A percentile compares a stretch with the other conserved stretches of the same genome.
These are phyloP conservation scores for Phyllosticta capitalensis DNA, from an alignment of 2,329 filamentous ascomycete genomes.

Conservation along the genomic window DNA sequence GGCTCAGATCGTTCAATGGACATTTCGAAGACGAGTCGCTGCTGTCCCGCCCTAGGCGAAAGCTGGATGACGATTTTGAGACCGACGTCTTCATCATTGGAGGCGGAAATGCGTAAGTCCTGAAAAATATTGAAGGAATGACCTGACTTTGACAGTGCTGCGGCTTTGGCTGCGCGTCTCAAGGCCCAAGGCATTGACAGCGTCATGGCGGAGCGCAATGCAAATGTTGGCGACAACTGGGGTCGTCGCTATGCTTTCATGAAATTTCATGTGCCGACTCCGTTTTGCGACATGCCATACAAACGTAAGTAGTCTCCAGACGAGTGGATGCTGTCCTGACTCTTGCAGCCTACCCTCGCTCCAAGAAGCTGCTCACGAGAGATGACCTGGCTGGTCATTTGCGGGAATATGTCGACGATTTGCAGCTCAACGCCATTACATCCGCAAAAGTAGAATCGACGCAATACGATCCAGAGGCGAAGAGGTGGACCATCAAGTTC, in stretches of 20 bases:
- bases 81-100: constrained; percentile 13
- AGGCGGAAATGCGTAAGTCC: constrained; percentile 11
- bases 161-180: constrained; percentile 27
- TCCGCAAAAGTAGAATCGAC: constrained; percentile 20
- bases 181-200: constrained; percentile 30
- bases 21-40: constrained; percentile 5
- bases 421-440: constrained; percentile 26
- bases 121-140: not conserved
- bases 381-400: constrained; percentile 13
- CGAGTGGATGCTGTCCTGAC: constrained; percentile 13
- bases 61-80: not conserved
- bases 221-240: constrained; percentile 33
- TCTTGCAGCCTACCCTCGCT: not conserved
- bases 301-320: constrained; percentile 16
- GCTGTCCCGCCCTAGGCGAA: not conserved
- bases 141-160: constrained; percentile 12
- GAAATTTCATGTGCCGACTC: constrained; percentile 31
- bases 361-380: constrained; percentile 15
- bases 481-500: constrained; percentile 22
- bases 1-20: constrained; percentile 2
- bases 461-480: constrained; percentile 14
- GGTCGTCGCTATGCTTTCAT: constrained; percentile 28
- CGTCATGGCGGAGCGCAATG: constrained; percentile 29
- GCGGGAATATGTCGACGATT: constrained; percentile 16
- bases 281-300: constrained; percentile 29